phyloP scores from a whole-genome alignment of 768 basidiomycete species.

The Termitomyces sp. region DNA sequence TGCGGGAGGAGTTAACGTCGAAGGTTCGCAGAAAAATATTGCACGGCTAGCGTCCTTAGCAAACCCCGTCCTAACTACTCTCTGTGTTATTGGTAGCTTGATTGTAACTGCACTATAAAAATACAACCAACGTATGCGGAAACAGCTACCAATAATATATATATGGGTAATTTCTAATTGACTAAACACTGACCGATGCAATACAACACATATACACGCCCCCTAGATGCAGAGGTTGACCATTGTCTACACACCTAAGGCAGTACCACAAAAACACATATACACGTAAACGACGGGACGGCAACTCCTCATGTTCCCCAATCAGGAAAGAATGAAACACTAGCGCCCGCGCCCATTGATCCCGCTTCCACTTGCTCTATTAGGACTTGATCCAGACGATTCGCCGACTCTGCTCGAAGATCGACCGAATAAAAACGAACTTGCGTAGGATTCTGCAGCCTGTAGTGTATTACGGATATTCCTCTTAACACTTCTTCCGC shows the following conservation, averaged over 20 bases:
- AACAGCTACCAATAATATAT: neutral
- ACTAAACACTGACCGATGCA: neutral
- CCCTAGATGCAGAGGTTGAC: no score
- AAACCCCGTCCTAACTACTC: neutral
- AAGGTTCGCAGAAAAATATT: neutral
- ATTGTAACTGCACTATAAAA: neutral
- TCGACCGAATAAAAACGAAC: slow-evolving; percentile 61
- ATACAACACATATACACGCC: neutral
- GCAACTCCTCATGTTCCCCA: neutral
- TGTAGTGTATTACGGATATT: slow-evolving; percentile 62
- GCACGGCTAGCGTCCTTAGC: neutral
- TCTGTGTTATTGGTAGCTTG: neutral
- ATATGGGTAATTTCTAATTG: neutral
- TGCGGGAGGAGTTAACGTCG: slow-evolving; percentile 9
- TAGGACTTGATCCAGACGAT: slow-evolving; percentile 8
- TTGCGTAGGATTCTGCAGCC: slow-evolving; percentile 67
- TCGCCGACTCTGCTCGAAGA: slow-evolving; percentile 18
- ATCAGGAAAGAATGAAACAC: neutral
- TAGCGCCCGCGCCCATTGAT: slow-evolving; percentile 6
- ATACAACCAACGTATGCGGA: no score
- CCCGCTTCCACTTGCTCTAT: slow-evolving; percentile 7
- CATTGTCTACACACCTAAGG: no score
- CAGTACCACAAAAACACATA: neutral
- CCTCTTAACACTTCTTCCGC: slow-evolving; percentile 58
- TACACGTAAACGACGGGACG: neutral